phyloP scores from a whole-genome alignment of 2,329 filamentous ascomycete genomes.

The Exserohilum turcica region DNA sequence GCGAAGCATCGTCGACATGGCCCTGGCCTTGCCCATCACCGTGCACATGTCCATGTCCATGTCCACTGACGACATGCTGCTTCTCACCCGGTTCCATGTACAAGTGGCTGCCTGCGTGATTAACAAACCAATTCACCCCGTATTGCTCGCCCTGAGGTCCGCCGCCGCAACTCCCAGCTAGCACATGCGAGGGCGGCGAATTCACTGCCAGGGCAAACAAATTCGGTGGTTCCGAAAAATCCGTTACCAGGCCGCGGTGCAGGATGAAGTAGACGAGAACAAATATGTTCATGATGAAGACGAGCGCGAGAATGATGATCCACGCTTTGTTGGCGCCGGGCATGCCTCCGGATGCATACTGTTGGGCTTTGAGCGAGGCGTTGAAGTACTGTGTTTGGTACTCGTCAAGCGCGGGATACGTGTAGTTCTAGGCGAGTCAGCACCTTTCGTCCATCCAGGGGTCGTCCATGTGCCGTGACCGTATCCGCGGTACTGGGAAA shows the following conservation, averaged over 20 bases:
- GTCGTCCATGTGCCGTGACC: neutral
- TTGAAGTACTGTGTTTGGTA: conserved; percentile 66
- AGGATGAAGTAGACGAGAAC: conserved; percentile 68
- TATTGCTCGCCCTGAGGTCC: conserved; percentile 60
- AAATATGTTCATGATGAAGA: conserved; percentile 70
- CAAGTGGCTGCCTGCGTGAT: conserved; percentile 58
- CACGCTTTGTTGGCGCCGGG: conserved; percentile 68
- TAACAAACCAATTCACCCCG: conserved; percentile 52
- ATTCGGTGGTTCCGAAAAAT: conserved; percentile 79
- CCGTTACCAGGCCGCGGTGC: conserved; percentile 69
- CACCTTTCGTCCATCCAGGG: neutral
- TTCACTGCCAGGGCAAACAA: conserved; percentile 75
- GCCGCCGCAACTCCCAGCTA: conserved; percentile 63
- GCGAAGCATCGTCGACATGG: neutral
- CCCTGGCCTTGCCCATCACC: conserved; percentile 12
- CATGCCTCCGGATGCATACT: conserved; percentile 72
- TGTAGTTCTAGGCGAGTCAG: conserved; percentile 48
- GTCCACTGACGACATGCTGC: conserved; percentile 14
- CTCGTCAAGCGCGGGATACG: conserved; percentile 42
- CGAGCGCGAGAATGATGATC: conserved; percentile 67
- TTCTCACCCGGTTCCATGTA: conserved; percentile 56
- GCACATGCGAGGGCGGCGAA: conserved; percentile 57
- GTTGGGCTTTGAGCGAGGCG: conserved; percentile 65
- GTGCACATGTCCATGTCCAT: conserved; percentile 18
- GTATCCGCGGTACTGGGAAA: neutral